Evolutionary conservation across 2,329 filamentous ascomycete genomes (phyloP).

Genomic region (Rutstroemia sydowiana): DNA sequence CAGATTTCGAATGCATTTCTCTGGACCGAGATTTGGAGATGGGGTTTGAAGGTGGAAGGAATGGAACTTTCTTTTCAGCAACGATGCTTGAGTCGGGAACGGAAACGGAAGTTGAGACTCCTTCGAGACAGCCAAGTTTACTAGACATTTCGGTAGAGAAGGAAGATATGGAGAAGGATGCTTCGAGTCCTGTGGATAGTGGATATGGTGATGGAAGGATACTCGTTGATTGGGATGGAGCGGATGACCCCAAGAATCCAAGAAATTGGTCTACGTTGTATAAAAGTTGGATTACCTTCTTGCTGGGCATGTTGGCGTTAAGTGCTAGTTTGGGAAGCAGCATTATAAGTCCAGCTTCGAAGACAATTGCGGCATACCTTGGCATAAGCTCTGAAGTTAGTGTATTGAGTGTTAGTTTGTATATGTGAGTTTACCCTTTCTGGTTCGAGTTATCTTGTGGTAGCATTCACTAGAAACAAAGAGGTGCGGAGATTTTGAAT

Average conservation of each 20-base stretch:
- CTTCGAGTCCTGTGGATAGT: not conserved
- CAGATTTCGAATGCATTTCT: not conserved
- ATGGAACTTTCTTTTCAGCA: no score
- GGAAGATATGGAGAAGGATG: not conserved
- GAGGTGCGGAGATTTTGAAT: no score
- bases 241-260: constrained; percentile 37
- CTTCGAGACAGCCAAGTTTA: not conserved
- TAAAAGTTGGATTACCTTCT: constrained; percentile 42
- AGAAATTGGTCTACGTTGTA: constrained; percentile 37
- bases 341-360: constrained; percentile 41
- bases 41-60: no score
- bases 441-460: no score
- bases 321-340: constrained; percentile 42
- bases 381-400: constrained; percentile 37
- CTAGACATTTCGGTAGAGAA: not conserved
- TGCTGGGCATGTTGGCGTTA: constrained; percentile 43
- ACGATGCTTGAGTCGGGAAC: no score
- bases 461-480: no score
- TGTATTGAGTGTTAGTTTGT: constrained; percentile 40
- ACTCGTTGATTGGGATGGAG: constrained; percentile 57
- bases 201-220: constrained; percentile 56
- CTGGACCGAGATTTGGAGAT: not conserved
- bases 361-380: constrained; percentile 36
- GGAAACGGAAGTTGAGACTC: constrained; percentile 4
- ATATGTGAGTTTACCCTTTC: constrained; percentile 34